These are phyloP conservation scores for Ascochyta koolunga DNA, from an alignment of 2,329 filamentous ascomycete genomes.

Conservation along the genomic window DNA sequence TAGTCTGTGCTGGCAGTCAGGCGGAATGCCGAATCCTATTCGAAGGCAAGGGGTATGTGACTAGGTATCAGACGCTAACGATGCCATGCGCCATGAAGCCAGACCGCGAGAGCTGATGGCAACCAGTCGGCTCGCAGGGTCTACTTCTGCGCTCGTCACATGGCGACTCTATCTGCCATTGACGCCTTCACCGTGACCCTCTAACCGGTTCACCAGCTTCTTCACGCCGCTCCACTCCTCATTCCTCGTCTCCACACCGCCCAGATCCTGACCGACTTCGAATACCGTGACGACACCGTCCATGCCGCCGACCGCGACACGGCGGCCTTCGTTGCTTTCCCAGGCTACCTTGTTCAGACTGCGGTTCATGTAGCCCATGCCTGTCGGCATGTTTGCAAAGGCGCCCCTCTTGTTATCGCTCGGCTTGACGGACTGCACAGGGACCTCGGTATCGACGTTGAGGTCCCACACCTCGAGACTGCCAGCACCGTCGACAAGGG, in stretches of 20 bases:
- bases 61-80: constrained; percentile 12
- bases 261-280: constrained; percentile 82
- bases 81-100: neutral
- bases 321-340: constrained; percentile 87
- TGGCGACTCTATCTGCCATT: constrained; percentile 30
- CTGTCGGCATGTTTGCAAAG: constrained; percentile 45
- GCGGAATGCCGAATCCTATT: neutral
- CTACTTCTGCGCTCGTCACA: neutral
- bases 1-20: too few relatives aligned
- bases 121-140: neutral
- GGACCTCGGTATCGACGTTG: constrained; percentile 89
- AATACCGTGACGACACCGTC: constrained; percentile 91
- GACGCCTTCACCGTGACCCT: constrained; percentile 49
- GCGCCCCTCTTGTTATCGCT: constrained; percentile 55
- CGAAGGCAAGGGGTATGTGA: constrained; percentile 19
- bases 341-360: constrained; percentile 94
- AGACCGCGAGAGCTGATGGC: neutral
- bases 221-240: constrained; percentile 96
- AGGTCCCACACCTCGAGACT: constrained; percentile 95
- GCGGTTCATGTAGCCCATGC: constrained; percentile 71
- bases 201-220: constrained; percentile 79
- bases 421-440: constrained; percentile 79
- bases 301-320: constrained; percentile 87
- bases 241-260: constrained; percentile 82
- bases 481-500: constrained; percentile 90